Percentiles rank a stretch among this genome's conserved stretches.
These are phyloP conservation scores for Polyplosphaeria fusca DNA, from an alignment of 495 filamentous ascomycete genomes.

Conservation along the genomic window DNA sequence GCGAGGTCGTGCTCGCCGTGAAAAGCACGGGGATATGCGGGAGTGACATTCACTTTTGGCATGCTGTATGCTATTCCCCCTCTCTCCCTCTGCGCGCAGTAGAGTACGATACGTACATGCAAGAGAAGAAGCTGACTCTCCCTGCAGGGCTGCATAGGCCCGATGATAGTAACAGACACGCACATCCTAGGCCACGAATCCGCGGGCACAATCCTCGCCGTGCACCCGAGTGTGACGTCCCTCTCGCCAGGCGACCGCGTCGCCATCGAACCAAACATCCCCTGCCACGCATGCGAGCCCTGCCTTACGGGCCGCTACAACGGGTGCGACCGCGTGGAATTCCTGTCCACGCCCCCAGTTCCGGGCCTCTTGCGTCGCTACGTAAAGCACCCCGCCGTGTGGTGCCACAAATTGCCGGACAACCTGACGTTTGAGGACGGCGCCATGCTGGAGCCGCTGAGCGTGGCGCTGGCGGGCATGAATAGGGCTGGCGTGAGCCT, in stretches of 20 bases:
- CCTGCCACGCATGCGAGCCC: conserved; percentile 83
- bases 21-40: conserved; percentile 93
- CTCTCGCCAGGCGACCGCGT: conserved; percentile 81
- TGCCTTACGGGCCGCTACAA: conserved; percentile 91
- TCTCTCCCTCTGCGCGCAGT: neutral
- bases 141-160: conserved; percentile 75
- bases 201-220: conserved; percentile 75
- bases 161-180: conserved; percentile 83
- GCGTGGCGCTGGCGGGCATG: conserved; percentile 79
- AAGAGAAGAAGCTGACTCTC: neutral
- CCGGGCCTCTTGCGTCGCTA: conserved; percentile 87
- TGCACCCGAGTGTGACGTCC: conserved; percentile 70
- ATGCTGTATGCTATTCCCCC: conserved; percentile 46
- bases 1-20: conserved; percentile 79
- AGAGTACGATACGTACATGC: neutral
- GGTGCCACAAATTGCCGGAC: conserved; percentile 85
- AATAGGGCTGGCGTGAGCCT: conserved; percentile 73
- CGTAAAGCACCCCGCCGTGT: conserved; percentile 85
- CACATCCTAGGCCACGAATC: conserved; percentile 94
- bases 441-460: conserved; percentile 80
- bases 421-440: conserved; percentile 87
- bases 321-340: conserved; percentile 78
- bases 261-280: conserved; percentile 86
- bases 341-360: conserved; percentile 85
- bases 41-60: conserved; percentile 95